These are phyloP conservation scores for barley (Hordeum vulgare) DNA, from an alignment of 176 grass and related monocot species.

Conservation along the genomic window MorexV3_pseudomolecules_assembly NC_058518.1:352842765-352843264, in stretches of 20 bases:
- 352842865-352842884: too few relatives aligned
- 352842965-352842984: too few relatives aligned
- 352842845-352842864: too few relatives aligned
- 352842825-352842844: too few relatives aligned
- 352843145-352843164: constrained; percentile 73
- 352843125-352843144: constrained; percentile 26
- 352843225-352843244: neutral
- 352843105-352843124: neutral
- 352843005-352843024: neutral
- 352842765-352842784: too few relatives aligned
- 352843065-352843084: neutral
- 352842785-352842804: too few relatives aligned
- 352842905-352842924: too few relatives aligned
- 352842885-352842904: too few relatives aligned
- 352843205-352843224: neutral
- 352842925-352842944: too few relatives aligned
- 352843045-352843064: constrained; percentile 27
- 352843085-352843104: neutral
- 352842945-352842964: too few relatives aligned
- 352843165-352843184: constrained; percentile 66
- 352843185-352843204: neutral
- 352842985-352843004: neutral
- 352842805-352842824: too few relatives aligned
- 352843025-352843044: constrained; percentile 25
- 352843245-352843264: neutral